Percentiles rank a stretch among this genome's conserved stretches.
phyloP scores from a whole-genome alignment of 768 basidiomycete species.

The Macrolepiota dolichaula region DNA sequence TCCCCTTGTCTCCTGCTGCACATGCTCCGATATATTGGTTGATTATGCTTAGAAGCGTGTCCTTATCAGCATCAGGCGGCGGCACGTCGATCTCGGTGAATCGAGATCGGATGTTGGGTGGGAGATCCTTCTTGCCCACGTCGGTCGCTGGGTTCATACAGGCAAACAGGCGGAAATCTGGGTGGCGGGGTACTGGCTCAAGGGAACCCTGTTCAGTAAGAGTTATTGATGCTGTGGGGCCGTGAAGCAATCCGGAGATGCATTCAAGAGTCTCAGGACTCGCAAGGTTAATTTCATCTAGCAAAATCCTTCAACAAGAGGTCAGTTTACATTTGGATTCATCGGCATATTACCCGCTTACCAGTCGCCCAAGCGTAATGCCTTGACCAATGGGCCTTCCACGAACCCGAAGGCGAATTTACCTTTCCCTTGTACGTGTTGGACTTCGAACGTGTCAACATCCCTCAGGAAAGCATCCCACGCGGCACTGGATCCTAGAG shows the following conservation, averaged over 20 bases:
- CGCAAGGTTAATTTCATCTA: constrained; percentile 96
- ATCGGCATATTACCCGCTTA: constrained; percentile 33
- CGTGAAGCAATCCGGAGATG: constrained; percentile 81
- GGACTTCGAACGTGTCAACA: constrained; percentile 79
- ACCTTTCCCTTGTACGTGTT: constrained; percentile 83
- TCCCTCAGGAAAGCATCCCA: constrained; percentile 72
- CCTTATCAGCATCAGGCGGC: constrained; percentile 89
- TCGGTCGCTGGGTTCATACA: constrained; percentile 99
- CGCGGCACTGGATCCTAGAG: constrained; percentile 30
- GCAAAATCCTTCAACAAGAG: constrained; percentile 63
- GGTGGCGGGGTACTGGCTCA: constrained; percentile 86
- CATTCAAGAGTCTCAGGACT: constrained; percentile 93
- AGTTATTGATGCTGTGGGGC: constrained; percentile 85
- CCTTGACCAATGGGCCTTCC: constrained; percentile 93
- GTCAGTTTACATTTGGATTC: constrained; percentile 2
- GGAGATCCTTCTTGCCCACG: constrained; percentile 96
- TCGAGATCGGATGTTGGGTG: constrained; percentile 81
- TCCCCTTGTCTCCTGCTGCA: constrained; percentile 80
- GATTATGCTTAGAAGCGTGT: constrained; percentile 85
- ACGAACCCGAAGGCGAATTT: constrained; percentile 94
- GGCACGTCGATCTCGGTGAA: constrained; percentile 97
- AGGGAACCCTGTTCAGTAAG: constrained; percentile 91
- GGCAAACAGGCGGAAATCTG: constrained; percentile 94
- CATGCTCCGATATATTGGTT: constrained; percentile 83
- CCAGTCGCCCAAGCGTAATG: constrained; percentile 88